A percentile compares a stretch with the other conserved stretches of the same genome.
These are phyloP conservation scores for Spongospora subterranea DNA, from an alignment of 208 protist species.

Conservation along the genomic window DNA sequence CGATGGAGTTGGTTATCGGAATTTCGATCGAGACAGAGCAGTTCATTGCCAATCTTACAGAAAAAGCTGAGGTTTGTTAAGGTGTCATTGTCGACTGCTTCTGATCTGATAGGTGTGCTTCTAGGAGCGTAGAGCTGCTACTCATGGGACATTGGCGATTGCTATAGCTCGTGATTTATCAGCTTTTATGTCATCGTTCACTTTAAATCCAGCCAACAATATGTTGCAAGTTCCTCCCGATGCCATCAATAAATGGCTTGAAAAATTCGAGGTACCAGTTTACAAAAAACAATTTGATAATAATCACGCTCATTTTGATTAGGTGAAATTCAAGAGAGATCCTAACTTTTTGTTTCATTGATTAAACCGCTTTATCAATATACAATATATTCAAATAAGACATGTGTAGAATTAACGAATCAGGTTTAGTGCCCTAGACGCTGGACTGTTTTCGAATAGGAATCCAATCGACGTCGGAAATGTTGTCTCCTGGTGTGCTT, in stretches of 20 bases:
- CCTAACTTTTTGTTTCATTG: slow-evolving; percentile 25
- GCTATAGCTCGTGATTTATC: slow-evolving; percentile 29
- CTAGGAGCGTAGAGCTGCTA: slow-evolving; percentile 16
- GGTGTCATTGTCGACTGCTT: background rate
- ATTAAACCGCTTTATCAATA: background rate
- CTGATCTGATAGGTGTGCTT: background rate
- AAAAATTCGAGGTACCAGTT: background rate
- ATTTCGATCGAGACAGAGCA: slow-evolving; percentile 46
- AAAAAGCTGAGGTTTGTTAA: background rate
- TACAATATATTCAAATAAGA: background rate
- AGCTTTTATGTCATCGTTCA: background rate
- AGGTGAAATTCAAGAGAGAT: slow-evolving; percentile 43
- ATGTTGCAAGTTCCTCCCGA: slow-evolving; percentile 44
- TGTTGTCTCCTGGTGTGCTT: background rate
- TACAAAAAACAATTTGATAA: background rate
- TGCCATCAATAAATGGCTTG: slow-evolving; percentile 52
- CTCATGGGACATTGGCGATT: slow-evolving; percentile 23
- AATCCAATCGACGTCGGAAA: background rate
- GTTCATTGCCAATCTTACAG: slow-evolving; percentile 1
- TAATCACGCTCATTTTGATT: background rate
- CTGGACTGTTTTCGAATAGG: background rate
- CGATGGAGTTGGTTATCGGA: slow-evolving; percentile 37
- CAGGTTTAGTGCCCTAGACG: background rate
- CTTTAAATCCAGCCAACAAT: background rate
- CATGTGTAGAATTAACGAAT: background rate